Evolutionary conservation across 345 rosid species (phyloP).

Genomic region (Heritiera fomes): DNA sequence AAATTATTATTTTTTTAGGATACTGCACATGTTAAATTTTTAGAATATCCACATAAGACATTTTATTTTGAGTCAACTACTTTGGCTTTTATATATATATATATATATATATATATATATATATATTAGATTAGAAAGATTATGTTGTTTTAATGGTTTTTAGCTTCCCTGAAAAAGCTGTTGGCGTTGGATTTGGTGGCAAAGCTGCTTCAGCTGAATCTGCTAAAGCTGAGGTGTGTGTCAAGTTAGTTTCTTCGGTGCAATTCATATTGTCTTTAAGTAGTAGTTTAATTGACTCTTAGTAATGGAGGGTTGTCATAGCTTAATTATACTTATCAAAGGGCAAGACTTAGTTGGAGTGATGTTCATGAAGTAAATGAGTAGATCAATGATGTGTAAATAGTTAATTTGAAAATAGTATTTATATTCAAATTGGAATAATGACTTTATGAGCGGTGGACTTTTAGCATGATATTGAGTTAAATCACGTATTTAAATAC

Average conservation of each 20-base stretch:
- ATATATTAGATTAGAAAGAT: background rate
- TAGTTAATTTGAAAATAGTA: background rate
- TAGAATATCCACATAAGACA: no score
- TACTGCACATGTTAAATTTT: no score
- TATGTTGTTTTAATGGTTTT: background rate
- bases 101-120: no score
- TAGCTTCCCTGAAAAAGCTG: conserved; percentile 88
- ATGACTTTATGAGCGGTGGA: background rate
- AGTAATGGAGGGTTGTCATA: background rate
- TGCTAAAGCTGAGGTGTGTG: conserved; percentile 32
- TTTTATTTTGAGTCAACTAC: no score
- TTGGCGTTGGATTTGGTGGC: conserved; percentile 68
- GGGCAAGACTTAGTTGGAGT: background rate
- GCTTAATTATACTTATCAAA: background rate
- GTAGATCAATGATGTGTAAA: background rate
- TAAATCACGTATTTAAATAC: background rate
- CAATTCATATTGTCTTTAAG: background rate
- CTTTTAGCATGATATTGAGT: background rate
- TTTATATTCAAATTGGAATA: background rate
- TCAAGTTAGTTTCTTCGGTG: background rate
- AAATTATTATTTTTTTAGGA: no score
- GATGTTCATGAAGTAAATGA: background rate
- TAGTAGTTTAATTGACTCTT: background rate
- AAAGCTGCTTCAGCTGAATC: conserved; percentile 46
- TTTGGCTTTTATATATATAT: no score